Percentiles rank a stretch among this genome's conserved stretches.
Evolutionary conservation across 1,284 basidiomycete species (phyloP).

Genomic region (Ustilago trichophora): DNA sequence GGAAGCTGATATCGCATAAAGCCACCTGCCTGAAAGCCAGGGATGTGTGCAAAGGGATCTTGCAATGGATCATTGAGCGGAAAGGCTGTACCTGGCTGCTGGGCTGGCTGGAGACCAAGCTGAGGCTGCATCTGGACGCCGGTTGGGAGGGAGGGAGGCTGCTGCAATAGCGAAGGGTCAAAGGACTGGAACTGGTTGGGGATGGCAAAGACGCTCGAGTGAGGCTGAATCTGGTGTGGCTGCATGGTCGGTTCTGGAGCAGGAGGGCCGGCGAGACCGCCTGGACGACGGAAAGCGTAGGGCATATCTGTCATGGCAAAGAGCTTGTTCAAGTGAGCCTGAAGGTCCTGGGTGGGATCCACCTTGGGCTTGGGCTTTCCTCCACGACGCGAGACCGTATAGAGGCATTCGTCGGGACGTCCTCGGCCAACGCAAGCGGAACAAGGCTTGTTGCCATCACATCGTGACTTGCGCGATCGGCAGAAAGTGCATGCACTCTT

Average conservation of each 20-base stretch:
- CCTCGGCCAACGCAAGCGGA: constrained; percentile 52
- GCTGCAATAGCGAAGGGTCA: constrained; percentile 26
- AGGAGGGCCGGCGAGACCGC: constrained; percentile 36
- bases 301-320: constrained; percentile 56
- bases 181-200: constrained; percentile 32
- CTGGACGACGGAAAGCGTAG: constrained; percentile 49
- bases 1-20: constrained; percentile 27
- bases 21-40: constrained; percentile 17
- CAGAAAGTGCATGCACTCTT: constrained; percentile 57
- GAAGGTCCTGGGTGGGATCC: constrained; percentile 42
- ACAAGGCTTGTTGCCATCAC: constrained; percentile 61
- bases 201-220: constrained; percentile 22
- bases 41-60: constrained; percentile 17
- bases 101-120: constrained; percentile 2
- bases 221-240: constrained; percentile 19
- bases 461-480: constrained; percentile 57
- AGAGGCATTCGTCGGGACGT: constrained; percentile 54
- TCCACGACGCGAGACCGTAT: constrained; percentile 58
- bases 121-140: constrained; percentile 7
- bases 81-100: constrained; percentile 6
- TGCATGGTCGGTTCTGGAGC: constrained; percentile 6
- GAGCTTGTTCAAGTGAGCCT: constrained; percentile 54
- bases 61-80: constrained; percentile 8
- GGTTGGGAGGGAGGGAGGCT: constrained; percentile 6
- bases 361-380: constrained; percentile 61